Base-by-base conservation (phyloP, 768 basidiomycete species). In the Tricholoma sp. region DNA sequence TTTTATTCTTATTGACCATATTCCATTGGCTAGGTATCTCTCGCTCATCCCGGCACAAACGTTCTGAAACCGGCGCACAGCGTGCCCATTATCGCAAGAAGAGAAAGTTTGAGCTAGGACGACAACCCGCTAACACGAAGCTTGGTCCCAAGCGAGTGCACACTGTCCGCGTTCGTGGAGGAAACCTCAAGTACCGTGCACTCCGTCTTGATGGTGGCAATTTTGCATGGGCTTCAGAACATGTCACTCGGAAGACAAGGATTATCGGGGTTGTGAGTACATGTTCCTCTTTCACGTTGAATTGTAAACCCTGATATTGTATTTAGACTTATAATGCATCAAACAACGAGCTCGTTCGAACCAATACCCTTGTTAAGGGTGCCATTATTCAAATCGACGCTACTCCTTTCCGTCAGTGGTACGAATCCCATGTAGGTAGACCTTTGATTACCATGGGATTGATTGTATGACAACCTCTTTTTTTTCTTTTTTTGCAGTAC, bases 31-130 rank as follows among this genome's bases (percentile, higher is more conserved):
- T 66, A 94, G 95, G 95, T 93, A 98, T 98, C 74, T 91, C 96
- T 70, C 89, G 96, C 68, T 85, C 94, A 63, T 96, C 94, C 68
- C 84, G 96, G 73, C 94, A 98, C 84, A 98, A 98, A 79, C 93
- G 95, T 72, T 90, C 94, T 64, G 88, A 84, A 67, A 88, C 93
- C 50, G 96, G 92, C 69, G 92, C 90, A 59, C 90, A 94, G 76
- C 88, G 90, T 67, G 86, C 94, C 67, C 86, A 89, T 79, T 96
- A 94, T 81, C 93, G 96, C 83, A 99, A 99, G 85, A 99, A 98
- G 92, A 88, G 97, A 88, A 98, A 98, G 81, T 98, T 98, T 78
- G 97, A 99, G 83, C 87, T 98, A 69, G 97, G 96, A 72, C 94
- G 97, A 72, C 97, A 98, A 74, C 81, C 97, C 57, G 97, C 97